Evolutionary conservation across 345 rosid genomes (phyloP).

Genomic region (Rubroshorea leprosula): DNA sequence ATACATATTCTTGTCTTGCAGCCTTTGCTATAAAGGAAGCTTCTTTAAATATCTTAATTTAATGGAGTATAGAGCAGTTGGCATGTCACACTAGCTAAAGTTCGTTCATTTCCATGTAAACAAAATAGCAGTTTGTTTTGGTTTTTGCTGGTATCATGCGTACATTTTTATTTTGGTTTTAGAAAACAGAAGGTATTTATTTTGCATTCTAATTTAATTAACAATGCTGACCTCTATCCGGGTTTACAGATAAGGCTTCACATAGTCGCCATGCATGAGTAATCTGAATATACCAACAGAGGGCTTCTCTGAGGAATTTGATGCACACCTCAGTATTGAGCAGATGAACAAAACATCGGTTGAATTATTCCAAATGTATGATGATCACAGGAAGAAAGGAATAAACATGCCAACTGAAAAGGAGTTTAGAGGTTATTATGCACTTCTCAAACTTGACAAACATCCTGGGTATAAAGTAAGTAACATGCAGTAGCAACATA

Average conservation of each 20-base stretch:
- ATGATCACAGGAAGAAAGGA: conserved; percentile 94
- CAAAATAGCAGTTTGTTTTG: background rate
- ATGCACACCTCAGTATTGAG: conserved; percentile 95
- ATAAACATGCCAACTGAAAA: conserved; percentile 62
- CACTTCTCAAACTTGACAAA: conserved; percentile 96
- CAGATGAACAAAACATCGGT: conserved; percentile 99
- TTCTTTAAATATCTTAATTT: background rate
- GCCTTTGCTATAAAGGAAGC: background rate
- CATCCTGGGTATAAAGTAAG: conserved; percentile 98
- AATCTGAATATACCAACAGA: conserved; percentile 87
- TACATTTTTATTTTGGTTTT: conserved; percentile 6
- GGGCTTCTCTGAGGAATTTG: conserved; percentile 96
- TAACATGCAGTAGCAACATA: conserved; percentile 16
- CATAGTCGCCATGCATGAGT: conserved; percentile 89
- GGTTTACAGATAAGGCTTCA: conserved; percentile 90
- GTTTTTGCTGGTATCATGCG: background rate
- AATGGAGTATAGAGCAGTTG: background rate
- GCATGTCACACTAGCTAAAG: background rate
- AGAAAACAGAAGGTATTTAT: too few relatives aligned
- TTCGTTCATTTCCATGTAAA: background rate
- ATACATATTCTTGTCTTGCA: background rate
- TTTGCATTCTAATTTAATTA: conserved; percentile 3
- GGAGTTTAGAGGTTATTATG: conserved; percentile 97
- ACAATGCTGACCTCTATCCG: conserved; percentile 21
- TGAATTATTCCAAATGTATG: conserved; percentile 94